Percentiles rank a stretch among this genome's conserved stretches.
phyloP scores from a whole-genome alignment of 768 basidiomycete genomes.

The Trametes cinnabarina region DNA sequence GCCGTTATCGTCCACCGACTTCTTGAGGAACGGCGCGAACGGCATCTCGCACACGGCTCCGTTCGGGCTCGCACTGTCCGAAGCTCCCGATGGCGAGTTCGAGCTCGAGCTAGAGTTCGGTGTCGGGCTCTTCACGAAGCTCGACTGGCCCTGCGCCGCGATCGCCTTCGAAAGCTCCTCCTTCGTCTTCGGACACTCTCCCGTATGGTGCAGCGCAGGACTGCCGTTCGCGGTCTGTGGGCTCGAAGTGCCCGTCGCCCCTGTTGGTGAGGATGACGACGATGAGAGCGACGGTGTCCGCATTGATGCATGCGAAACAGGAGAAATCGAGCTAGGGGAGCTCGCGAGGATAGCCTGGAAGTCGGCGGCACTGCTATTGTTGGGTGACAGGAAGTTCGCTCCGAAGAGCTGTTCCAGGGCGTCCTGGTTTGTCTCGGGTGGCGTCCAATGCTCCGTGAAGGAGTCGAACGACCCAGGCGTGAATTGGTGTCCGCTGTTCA shows the following conservation, averaged over 20 bases:
- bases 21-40: slow-evolving; percentile 29
- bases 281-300: slow-evolving; percentile 21
- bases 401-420: slow-evolving; percentile 49
- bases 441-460: slow-evolving; percentile 24
- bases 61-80: slow-evolving; percentile 1
- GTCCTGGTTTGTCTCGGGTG: slow-evolving; percentile 31
- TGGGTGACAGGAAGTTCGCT: slow-evolving; percentile 33
- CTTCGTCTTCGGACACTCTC: slow-evolving; percentile 54
- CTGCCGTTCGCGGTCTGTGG: slow-evolving; percentile 26
- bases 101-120: slow-evolving; percentile 13
- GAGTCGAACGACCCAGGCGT: slow-evolving; percentile 21
- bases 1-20: slow-evolving; percentile 34
- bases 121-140: slow-evolving; percentile 42
- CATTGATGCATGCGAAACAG: slow-evolving; percentile 48
- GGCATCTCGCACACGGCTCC: slow-evolving; percentile 24
- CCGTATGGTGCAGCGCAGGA: slow-evolving; percentile 18
- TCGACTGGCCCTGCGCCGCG: slow-evolving; percentile 53
- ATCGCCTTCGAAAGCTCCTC: slow-evolving; percentile 53
- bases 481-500: slow-evolving; percentile 14
- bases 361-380: slow-evolving; percentile 32
- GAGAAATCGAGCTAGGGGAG: slow-evolving; percentile 43
- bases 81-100: slow-evolving; percentile 21
- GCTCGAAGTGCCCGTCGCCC: slow-evolving; percentile 1
- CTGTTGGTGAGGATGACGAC: slow-evolving; percentile 19
- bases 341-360: slow-evolving; percentile 35